Percentiles rank a stretch among this genome's conserved stretches.
These are phyloP conservation scores for Pichia eremophila DNA, from an alignment of 805 yeast species.

Conservation along the genomic window DNA sequence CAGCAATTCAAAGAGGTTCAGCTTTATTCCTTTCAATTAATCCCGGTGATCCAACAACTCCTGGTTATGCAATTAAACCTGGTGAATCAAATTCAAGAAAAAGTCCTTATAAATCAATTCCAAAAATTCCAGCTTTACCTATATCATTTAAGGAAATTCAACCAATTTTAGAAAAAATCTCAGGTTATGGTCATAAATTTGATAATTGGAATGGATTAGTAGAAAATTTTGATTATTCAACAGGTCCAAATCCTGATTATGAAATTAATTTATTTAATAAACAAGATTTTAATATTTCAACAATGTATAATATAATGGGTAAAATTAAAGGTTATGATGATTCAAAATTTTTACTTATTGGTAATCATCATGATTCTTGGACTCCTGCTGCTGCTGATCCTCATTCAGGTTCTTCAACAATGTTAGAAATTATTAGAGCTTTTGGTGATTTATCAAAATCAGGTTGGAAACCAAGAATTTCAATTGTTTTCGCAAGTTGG, in stretches of 20 bases:
- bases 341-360: constrained; percentile 48
- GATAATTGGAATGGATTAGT: constrained; percentile 24
- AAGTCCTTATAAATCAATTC: constrained; percentile 43
- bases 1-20: constrained; percentile 69
- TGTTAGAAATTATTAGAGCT: constrained; percentile 56
- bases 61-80: constrained; percentile 56
- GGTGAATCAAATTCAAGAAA: constrained; percentile 40
- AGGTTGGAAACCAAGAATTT: constrained; percentile 69
- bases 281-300: constrained; percentile 53
- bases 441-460: constrained; percentile 38
- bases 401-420: constrained; percentile 59
- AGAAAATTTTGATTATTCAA: constrained; percentile 28
- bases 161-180: constrained; percentile 50
- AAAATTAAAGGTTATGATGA: constrained; percentile 45
- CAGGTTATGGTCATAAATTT: constrained; percentile 46
- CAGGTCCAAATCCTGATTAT: constrained; percentile 29
- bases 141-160: constrained; percentile 53
- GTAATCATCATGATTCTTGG: constrained; percentile 81
- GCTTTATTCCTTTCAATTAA: constrained; percentile 49
- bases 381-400: constrained; percentile 74
- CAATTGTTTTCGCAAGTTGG: constrained; percentile 67
- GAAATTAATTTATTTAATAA: constrained; percentile 47
- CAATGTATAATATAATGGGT: constrained; percentile 57
- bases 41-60: constrained; percentile 79
- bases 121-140: constrained; percentile 64